Base-by-base conservation (phyloP, 1,139 yeast species). In the Hansenula sp. region DNA sequence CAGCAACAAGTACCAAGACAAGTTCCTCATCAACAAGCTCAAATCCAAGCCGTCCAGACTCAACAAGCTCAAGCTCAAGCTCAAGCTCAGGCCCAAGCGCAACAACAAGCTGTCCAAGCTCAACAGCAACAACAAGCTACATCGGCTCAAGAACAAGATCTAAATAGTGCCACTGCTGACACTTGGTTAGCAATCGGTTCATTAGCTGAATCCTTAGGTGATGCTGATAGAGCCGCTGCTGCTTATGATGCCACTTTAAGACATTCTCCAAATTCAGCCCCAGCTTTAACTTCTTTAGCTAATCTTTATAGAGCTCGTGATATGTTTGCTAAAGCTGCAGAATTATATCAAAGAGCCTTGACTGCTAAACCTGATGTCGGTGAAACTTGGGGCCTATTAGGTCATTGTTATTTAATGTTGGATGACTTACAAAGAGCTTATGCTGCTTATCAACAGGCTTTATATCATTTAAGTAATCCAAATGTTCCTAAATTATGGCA, bases 401-500 rank as follows among this genome's bases (percentile, higher is more conserved):
- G 99, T 41, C 99, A 93, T 67, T 94, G 99, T 67, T 94, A 90
- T 61, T 71, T 93, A 56, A 93, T 93, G 97, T 74, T 91, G 68
- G 99, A 93, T 64, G 98, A 93, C 60, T 74, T 93, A 52, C 96
- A 89, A 65, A 79, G 96, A 55, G 97, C 98, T 2, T 93, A 93
- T 64, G 86, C 93, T 40, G 96, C 98, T 11, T 93, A 93, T 67
- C 99, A 93, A 68, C 89, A 95, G 61, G 98, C 99, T 1, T 72
- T 93, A 47, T 85, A 88, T 63, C 93, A 90, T 61, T 70, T 91
- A 62, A 90, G 88, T 52, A 91, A 93, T 61, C 96, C 97, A 41
- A 89, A 90, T 57, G 97, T 91, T 41, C 98, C 99, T 43, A 90
- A 90, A 63, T 77, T 91, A 55, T 93, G 99, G 98, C 97, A 93